Percentiles rank a stretch among this genome's conserved stretches.
Conservation (phyloP, 305 asterid species). For the Coffea humblotiana region DNA sequence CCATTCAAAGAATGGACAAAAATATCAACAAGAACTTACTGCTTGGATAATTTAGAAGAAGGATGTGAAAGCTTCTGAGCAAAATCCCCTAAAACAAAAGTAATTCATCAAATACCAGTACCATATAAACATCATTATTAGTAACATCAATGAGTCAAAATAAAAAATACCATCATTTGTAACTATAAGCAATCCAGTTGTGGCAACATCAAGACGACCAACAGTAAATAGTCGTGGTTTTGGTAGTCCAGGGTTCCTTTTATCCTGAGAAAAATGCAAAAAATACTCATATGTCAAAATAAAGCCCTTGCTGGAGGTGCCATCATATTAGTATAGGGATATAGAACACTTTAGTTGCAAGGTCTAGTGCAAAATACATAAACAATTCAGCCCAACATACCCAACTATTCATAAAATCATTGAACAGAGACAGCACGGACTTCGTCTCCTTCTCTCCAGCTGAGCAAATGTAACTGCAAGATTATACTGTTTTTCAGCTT, state of each 20-base stretch:
- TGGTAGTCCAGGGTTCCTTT: constrained; percentile 73
- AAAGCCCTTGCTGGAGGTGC: too few relatives aligned
- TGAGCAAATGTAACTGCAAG: constrained; percentile 89
- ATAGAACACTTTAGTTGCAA: constrained; percentile 5
- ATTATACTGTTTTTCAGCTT: constrained; percentile 24
- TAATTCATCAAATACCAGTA: constrained; percentile 5
- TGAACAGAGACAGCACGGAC: constrained; percentile 69
- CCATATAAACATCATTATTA: background rate
- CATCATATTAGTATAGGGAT: background rate
- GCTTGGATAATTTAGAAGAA: constrained; percentile 84
- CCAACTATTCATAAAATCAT: constrained; percentile 81
- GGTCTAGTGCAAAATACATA: background rate
- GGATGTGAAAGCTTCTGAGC: constrained; percentile 92
- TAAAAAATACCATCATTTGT: constrained; percentile 80
- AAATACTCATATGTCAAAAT: background rate
- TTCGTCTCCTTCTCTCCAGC: constrained; percentile 89
- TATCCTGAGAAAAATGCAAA: constrained; percentile 40
- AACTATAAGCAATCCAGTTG: constrained; percentile 88
- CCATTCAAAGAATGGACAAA: constrained; percentile 12
- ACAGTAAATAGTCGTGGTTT: constrained; percentile 89
- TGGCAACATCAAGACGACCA: constrained; percentile 97
- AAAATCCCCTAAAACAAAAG: constrained; percentile 65
- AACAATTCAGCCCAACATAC: constrained; percentile 39
- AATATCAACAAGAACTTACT: constrained; percentile 52
- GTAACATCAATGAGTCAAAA: background rate